Percentiles rank a stretch among this genome's conserved stretches.
These are phyloP conservation scores for Leccinum griseonigrum DNA, from an alignment of 1,284 basidiomycete species.

Conservation along the genomic window DNA sequence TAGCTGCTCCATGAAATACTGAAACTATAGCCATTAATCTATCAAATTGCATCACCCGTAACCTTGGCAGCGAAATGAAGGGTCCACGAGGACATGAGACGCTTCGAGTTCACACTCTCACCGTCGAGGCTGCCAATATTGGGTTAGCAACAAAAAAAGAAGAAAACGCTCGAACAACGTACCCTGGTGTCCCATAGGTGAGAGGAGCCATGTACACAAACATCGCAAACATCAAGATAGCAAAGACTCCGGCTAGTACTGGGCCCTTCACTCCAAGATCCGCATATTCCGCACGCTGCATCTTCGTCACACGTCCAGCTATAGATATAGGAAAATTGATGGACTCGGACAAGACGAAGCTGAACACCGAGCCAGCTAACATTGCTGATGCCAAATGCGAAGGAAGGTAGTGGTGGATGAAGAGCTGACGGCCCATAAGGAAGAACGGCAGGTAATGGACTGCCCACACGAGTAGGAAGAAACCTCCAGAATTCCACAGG, in stretches of 20 bases:
- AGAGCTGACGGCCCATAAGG: constrained; percentile 95
- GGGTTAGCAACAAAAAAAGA: constrained; percentile 9
- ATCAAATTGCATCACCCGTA: constrained; percentile 38
- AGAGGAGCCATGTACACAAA: constrained; percentile 81
- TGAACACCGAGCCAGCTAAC: constrained; percentile 88
- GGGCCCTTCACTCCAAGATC: constrained; percentile 72
- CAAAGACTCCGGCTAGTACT: constrained; percentile 57
- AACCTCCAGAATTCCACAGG: constrained; percentile 92
- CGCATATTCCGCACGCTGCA: constrained; percentile 62
- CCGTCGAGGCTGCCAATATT: constrained; percentile 60
- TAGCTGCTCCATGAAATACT: constrained; percentile 16
- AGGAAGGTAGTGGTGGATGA: constrained; percentile 98
- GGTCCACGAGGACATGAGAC: constrained; percentile 76
- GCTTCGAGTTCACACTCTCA: constrained; percentile 67
- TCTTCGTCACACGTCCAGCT: constrained; percentile 57
- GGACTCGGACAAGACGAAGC: constrained; percentile 88
- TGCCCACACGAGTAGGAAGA: constrained; percentile 93
- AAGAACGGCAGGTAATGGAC: constrained; percentile 98
- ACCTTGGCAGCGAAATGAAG: constrained; percentile 80
- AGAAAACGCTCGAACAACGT: constrained; percentile 34
- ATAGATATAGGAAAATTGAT: constrained; percentile 92
- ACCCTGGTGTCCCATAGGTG: constrained; percentile 93
- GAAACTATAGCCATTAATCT: constrained; percentile 4
- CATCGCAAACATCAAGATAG: constrained; percentile 61
- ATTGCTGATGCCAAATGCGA: constrained; percentile 91